Conservation (phyloP, 805 yeast genomes). For the Lipomyces spencermartinsiae region DNA sequence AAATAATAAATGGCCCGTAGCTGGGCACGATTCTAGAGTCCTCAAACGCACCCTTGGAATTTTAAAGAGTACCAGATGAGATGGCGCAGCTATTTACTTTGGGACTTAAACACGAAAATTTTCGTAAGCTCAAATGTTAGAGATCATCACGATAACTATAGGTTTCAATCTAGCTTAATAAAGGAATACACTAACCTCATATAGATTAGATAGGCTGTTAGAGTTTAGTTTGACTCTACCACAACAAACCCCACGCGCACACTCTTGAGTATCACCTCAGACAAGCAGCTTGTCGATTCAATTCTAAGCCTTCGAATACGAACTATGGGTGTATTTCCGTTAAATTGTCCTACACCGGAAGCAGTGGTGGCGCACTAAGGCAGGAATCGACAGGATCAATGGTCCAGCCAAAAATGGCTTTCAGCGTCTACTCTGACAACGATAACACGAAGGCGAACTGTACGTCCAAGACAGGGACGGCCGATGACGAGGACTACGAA, state of each 20-base stretch:
- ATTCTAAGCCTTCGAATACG: not conserved
- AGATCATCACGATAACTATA: not conserved
- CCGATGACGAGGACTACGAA: constrained; percentile 28
- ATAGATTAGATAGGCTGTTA: not conserved
- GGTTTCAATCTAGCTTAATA: not conserved
- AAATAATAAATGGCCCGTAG: not conserved
- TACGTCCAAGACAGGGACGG: not conserved
- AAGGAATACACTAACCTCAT: not conserved
- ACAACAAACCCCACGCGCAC: not conserved
- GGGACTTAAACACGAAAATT: not conserved
- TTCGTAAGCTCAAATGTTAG: not conserved
- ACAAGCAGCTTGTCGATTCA: not conserved
- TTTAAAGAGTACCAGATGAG: not conserved
- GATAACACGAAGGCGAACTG: not conserved
- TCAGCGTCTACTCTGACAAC: not conserved
- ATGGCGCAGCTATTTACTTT: not conserved
- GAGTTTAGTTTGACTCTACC: not conserved
- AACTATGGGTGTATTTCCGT: not conserved
- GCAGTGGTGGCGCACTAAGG: constrained; percentile 1
- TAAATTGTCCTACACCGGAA: constrained; percentile 18
- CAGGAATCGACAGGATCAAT: constrained; percentile 7
- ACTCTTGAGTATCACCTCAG: too few species aligned
- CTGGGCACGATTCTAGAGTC: not conserved
- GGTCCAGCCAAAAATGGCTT: constrained; percentile 1
- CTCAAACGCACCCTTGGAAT: not conserved